Conservation (phyloP, 2,329 filamentous ascomycete species). For the Alternaria infectoria region DNA sequence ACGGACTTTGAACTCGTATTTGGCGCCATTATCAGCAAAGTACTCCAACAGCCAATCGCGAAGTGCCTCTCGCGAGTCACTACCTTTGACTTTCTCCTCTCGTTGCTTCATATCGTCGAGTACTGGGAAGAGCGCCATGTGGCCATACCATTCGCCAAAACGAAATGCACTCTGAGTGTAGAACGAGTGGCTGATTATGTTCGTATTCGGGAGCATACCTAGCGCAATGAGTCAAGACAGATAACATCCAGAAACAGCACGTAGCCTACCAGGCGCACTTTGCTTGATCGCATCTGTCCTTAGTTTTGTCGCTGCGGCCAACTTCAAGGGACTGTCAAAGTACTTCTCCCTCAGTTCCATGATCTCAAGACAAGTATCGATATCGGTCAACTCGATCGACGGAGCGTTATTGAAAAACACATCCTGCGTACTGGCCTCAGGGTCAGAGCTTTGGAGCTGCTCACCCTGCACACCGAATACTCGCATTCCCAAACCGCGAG, state of each 20-base stretch:
- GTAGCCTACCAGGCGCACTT: slow-evolving; percentile 32
- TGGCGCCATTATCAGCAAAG: slow-evolving; percentile 22
- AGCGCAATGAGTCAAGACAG: not conserved
- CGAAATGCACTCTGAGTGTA: slow-evolving; percentile 41
- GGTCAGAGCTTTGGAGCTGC: slow-evolving; percentile 16
- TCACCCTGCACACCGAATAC: slow-evolving; percentile 46
- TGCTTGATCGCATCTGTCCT: slow-evolving; percentile 40
- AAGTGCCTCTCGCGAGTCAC: slow-evolving; percentile 29
- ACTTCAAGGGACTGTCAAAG: slow-evolving; percentile 21
- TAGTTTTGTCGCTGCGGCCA: not conserved
- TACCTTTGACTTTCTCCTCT: slow-evolving; percentile 25
- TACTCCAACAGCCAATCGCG: slow-evolving; percentile 37
- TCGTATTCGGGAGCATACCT: slow-evolving; percentile 36
- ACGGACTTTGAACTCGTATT: slow-evolving; percentile 36
- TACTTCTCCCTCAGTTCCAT: slow-evolving; percentile 38
- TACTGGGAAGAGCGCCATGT: slow-evolving; percentile 37
- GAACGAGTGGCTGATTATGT: slow-evolving; percentile 45
- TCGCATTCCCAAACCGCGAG: slow-evolving; percentile 32
- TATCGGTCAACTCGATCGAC: slow-evolving; percentile 38
- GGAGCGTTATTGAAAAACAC: slow-evolving; percentile 45
- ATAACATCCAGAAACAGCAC: not conserved
- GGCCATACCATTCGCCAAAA: slow-evolving; percentile 38
- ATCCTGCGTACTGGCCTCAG: slow-evolving; percentile 28
- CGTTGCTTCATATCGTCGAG: slow-evolving; percentile 25
- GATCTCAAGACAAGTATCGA: slow-evolving; percentile 42